Evolutionary conservation across 2,329 filamentous ascomycete species (phyloP).

Genomic region (Aspergillus fructus): DNA sequence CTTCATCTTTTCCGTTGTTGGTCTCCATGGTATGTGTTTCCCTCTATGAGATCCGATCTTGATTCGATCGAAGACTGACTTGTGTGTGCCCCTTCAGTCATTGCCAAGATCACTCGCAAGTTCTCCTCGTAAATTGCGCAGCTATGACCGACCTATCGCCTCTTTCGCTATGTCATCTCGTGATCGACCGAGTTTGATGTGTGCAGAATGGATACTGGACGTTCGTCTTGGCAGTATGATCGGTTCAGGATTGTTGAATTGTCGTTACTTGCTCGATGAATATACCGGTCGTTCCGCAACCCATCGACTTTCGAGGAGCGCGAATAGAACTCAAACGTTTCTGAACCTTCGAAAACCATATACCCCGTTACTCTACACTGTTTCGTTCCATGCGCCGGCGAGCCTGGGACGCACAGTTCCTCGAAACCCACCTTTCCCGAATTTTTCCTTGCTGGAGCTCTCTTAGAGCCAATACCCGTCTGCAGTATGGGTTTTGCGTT

Average conservation of each 20-base stretch:
- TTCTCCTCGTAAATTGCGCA: constrained; percentile 60
- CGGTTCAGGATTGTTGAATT: background rate
- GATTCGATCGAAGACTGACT: background rate
- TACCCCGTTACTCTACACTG: constrained; percentile 22
- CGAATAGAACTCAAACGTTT: constrained; percentile 10
- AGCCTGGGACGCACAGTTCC: constrained; percentile 4
- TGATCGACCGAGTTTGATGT: background rate
- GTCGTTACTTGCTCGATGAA: constrained; percentile 5
- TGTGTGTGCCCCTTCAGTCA: constrained; percentile 60
- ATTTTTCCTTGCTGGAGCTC: constrained; percentile 16
- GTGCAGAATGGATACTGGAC: background rate
- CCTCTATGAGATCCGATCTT: background rate
- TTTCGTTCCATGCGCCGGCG: constrained; percentile 17
- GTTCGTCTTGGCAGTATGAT: constrained; percentile 3
- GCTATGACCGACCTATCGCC: constrained; percentile 1
- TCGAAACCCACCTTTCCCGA: background rate
- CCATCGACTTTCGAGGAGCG: constrained; percentile 1
- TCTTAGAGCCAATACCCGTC: constrained; percentile 30
- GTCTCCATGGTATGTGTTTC: constrained; percentile 78
- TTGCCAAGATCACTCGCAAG: constrained; percentile 89
- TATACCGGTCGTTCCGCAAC: background rate
- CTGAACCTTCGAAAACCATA: constrained; percentile 22
- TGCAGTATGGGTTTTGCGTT: constrained; percentile 21
- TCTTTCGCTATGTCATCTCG: background rate
- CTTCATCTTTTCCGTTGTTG: constrained; percentile 98